phyloP scores from a whole-genome alignment of 2,329 filamentous ascomycete genomes.

The Rhinocladiella mackenziei region DNA sequence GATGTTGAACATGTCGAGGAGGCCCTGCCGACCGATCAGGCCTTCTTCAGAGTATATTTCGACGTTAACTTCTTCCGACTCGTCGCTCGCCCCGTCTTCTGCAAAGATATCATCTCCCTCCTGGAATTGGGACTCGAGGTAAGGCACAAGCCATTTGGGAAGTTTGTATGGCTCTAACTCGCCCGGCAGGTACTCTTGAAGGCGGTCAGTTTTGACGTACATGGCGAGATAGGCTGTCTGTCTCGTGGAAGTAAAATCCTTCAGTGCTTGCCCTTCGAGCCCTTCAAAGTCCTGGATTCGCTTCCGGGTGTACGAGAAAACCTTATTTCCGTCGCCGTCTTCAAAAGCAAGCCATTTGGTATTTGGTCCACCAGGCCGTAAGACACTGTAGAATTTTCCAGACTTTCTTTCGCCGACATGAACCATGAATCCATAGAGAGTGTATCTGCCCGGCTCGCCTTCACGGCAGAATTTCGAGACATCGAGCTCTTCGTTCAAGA shows the following conservation, averaged over 20 bases:
- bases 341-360: slow-evolving; percentile 59
- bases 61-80: slow-evolving; percentile 34
- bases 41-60: slow-evolving; percentile 40
- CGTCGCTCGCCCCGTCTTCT: slow-evolving; percentile 17
- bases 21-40: slow-evolving; percentile 35
- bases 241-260: slow-evolving; percentile 38
- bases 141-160: slow-evolving; percentile 40
- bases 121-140: slow-evolving; percentile 32
- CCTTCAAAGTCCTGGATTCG: slow-evolving; percentile 53
- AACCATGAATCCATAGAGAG: slow-evolving; percentile 57
- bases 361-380: slow-evolving; percentile 54
- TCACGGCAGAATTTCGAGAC: slow-evolving; percentile 39
- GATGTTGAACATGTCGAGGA: slow-evolving; percentile 43
- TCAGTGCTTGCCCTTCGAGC: slow-evolving; percentile 37
- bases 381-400: slow-evolving; percentile 56
- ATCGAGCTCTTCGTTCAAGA: slow-evolving; percentile 52
- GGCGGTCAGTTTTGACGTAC: slow-evolving; percentile 52
- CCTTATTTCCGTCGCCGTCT: slow-evolving; percentile 52
- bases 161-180: slow-evolving; percentile 48
- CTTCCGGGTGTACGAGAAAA: slow-evolving; percentile 54
- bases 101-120: slow-evolving; percentile 19
- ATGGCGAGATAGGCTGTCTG: slow-evolving; percentile 52
- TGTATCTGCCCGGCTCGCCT: slow-evolving; percentile 45
- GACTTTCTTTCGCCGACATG: slow-evolving; percentile 58
- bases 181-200: slow-evolving; percentile 40